Evolutionary conservation across 495 filamentous ascomycete genomes (phyloP).

Genomic region (Podospora fimiseda): DNA sequence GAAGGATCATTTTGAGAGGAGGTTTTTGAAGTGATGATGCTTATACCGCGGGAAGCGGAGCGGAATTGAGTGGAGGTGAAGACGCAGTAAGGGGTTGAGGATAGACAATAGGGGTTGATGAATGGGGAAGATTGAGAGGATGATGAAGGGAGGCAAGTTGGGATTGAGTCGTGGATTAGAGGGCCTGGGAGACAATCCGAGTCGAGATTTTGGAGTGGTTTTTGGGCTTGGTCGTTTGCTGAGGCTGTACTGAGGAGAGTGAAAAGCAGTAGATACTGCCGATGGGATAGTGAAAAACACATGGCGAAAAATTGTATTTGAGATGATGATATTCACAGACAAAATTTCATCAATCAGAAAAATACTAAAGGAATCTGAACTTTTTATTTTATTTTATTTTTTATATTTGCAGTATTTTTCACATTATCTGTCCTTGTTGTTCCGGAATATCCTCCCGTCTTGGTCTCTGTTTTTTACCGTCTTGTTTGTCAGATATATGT

Average conservation of each 20-base stretch:
- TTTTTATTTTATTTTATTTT: background rate
- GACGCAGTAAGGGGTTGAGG: slow-evolving; percentile 20
- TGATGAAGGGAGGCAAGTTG: background rate
- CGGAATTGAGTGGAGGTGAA: slow-evolving; percentile 23
- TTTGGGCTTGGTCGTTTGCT: background rate
- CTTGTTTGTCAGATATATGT: too few species aligned
- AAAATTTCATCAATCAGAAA: background rate
- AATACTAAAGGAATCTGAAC: background rate
- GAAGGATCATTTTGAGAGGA: slow-evolving; percentile 13
- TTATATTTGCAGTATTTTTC: background rate
- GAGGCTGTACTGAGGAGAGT: background rate
- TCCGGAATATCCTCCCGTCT: background rate
- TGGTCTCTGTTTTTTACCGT: background rate
- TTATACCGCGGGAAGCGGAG: slow-evolving; percentile 17
- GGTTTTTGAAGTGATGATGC: slow-evolving; percentile 21
- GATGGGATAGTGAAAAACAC: too few species aligned
- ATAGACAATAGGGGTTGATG: slow-evolving; percentile 23
- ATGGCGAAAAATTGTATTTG: background rate
- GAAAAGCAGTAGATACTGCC: background rate
- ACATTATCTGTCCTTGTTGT: background rate
- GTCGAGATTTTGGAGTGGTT: background rate
- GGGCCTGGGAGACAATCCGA: slow-evolving; percentile 2
- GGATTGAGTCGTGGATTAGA: background rate
- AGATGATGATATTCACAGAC: too few species aligned
- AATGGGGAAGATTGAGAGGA: too few species aligned